These are phyloP conservation scores for Santalum album DNA, from an alignment of 164 flowering plant species.

Conservation along the genomic window DNA sequence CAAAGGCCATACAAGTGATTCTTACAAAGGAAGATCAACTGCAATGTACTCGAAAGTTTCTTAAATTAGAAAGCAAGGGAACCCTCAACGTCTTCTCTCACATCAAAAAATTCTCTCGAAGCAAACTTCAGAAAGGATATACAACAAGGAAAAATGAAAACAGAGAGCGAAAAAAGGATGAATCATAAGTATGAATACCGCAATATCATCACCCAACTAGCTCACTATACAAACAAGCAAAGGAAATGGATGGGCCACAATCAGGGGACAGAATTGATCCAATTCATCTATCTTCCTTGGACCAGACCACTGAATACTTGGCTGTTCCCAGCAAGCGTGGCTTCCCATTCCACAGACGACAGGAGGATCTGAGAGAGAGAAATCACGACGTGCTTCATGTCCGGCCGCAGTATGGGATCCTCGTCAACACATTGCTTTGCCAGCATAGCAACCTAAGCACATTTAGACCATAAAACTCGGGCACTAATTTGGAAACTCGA, in stretches of 20 bases:
- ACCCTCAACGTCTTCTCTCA: too few species aligned
- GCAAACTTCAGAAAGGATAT: slow-evolving; percentile 14
- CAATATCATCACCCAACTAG: slow-evolving; percentile 5
- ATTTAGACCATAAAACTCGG: too few species aligned
- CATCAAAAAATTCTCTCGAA: slow-evolving; percentile 12
- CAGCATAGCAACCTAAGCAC: slow-evolving; percentile 55
- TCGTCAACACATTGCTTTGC: slow-evolving; percentile 94
- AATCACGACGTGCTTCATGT: slow-evolving; percentile 93
- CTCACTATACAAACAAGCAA: slow-evolving; percentile 18
- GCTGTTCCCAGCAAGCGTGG: slow-evolving; percentile 96
- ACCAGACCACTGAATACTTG: slow-evolving; percentile 98
- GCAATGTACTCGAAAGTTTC: too few species aligned
- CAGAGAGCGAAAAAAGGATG: not conserved
- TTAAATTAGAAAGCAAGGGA: too few species aligned
- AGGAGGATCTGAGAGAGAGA: slow-evolving; percentile 79
- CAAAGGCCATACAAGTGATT: too few species aligned
- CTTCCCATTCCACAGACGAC: slow-evolving; percentile 98
- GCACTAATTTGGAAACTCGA: too few species aligned
- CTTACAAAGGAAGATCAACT: too few species aligned
- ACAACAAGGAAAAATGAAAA: not conserved
- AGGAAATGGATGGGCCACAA: not conserved
- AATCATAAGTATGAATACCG: slow-evolving; percentile 7
- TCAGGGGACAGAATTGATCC: not conserved
- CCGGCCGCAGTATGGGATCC: slow-evolving; percentile 85
- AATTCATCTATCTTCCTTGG: slow-evolving; percentile 65